Percentiles rank a stretch among this genome's conserved stretches.
Conservation (phyloP, 2,329 filamentous ascomycete species). For the Blastomyces parvus region DNA sequence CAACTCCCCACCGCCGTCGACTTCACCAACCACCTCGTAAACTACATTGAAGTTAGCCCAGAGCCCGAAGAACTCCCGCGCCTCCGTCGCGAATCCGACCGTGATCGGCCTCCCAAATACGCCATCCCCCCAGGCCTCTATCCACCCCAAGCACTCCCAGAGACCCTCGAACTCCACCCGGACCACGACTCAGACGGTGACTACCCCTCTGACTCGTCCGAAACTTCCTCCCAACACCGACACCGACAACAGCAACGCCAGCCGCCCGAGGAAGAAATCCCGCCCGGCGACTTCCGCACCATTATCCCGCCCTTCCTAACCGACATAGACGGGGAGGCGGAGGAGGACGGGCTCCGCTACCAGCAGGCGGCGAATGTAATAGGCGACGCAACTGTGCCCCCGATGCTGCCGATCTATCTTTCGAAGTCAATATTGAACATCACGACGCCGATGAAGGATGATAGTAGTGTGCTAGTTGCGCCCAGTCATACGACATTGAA, state of each 20-base stretch:
- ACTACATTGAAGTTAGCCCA: conserved; percentile 82
- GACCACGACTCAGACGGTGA: conserved; percentile 20
- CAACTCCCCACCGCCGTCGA: conserved; percentile 90
- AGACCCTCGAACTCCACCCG: conserved; percentile 22
- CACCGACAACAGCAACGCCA: conserved; percentile 33
- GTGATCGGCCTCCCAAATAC: conserved; percentile 27
- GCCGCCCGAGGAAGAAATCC: conserved; percentile 47
- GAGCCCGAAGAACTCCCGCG: conserved; percentile 42
- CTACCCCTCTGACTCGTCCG: conserved; percentile 19
- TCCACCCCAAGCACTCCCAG: conserved; percentile 36
- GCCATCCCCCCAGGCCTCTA: conserved; percentile 32
- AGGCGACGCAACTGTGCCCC: conserved; percentile 71
- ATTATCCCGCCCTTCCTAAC: conserved; percentile 75
- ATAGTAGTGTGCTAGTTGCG: conserved; percentile 93
- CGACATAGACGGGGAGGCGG: conserved; percentile 58
- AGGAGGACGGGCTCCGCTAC: conserved; percentile 62
- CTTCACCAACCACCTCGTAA: conserved; percentile 95
- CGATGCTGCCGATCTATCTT: conserved; percentile 78
- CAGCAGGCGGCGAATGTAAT: conserved; percentile 65
- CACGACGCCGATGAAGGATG: conserved; percentile 86
- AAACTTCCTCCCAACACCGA: neutral
- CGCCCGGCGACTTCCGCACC: conserved; percentile 54
- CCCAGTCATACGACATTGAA: conserved; percentile 96
- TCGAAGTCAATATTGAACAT: conserved; percentile 92
- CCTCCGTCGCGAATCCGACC: conserved; percentile 17